Conservation (phyloP, 352 stramenopile species). For the Pythium insidiosum region DNA sequence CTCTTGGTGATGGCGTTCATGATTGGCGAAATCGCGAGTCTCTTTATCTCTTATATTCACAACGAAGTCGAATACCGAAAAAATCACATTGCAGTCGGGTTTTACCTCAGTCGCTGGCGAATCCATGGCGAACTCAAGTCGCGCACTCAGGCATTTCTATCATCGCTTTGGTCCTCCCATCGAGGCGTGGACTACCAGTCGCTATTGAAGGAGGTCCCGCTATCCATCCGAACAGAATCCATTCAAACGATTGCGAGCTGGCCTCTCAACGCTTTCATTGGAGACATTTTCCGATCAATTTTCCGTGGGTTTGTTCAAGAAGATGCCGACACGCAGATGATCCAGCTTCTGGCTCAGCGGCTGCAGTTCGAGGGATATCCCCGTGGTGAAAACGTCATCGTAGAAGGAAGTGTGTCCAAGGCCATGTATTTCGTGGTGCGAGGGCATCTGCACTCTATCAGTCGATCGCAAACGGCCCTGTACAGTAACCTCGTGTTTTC, state of each 20-base stretch:
- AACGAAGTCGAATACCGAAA: slow-evolving; percentile 69
- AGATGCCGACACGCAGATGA: slow-evolving; percentile 21
- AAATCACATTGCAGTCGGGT: slow-evolving; percentile 57
- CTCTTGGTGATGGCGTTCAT: slow-evolving; percentile 59
- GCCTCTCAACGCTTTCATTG: slow-evolving; percentile 27
- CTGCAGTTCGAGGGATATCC: slow-evolving; percentile 60
- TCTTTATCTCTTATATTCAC: slow-evolving; percentile 66
- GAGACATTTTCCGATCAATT: slow-evolving; percentile 34
- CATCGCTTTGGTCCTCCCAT: slow-evolving; percentile 55
- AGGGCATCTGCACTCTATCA: slow-evolving; percentile 29
- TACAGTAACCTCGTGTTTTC: slow-evolving; percentile 18
- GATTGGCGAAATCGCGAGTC: slow-evolving; percentile 59
- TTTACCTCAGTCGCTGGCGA: slow-evolving; percentile 46
- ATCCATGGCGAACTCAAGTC: slow-evolving; percentile 30
- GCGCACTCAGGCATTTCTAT: slow-evolving; percentile 42
- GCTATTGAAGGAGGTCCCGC: slow-evolving; percentile 41
- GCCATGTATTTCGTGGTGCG: slow-evolving; percentile 67
- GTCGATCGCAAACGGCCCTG: slow-evolving; percentile 14
- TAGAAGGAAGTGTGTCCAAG: slow-evolving; percentile 56
- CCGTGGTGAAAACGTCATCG: slow-evolving; percentile 41
- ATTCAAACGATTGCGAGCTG: slow-evolving; percentile 35
- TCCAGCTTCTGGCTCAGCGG: slow-evolving; percentile 29
- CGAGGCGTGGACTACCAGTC: slow-evolving; percentile 50
- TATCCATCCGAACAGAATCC: slow-evolving; percentile 37
- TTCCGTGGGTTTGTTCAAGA: slow-evolving; percentile 7